phyloP scores from a whole-genome alignment of 768 basidiomycete species.

The Ramaria rubella region DNA sequence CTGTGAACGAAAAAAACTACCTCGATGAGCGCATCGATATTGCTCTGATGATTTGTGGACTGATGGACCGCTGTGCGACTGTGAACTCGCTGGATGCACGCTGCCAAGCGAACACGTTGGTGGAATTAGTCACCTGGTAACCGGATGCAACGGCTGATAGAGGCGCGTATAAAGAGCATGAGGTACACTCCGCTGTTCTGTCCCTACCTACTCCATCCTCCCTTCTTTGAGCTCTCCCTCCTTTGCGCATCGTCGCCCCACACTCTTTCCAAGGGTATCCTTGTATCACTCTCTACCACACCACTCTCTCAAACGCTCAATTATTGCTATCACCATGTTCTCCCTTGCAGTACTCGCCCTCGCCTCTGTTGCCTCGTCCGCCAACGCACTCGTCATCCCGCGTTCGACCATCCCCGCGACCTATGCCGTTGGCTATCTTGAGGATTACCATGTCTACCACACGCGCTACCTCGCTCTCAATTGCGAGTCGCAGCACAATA shows the following conservation, averaged over 20 bases:
- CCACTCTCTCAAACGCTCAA: slow-evolving; percentile 6
- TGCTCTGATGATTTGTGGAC: too few relatives aligned
- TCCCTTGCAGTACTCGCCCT: slow-evolving; percentile 18
- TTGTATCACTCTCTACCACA: neutral
- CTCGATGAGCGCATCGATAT: too few relatives aligned
- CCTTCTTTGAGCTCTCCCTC: neutral
- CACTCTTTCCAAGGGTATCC: slow-evolving; percentile 1
- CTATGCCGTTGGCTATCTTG: slow-evolving; percentile 43
- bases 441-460: slow-evolving; percentile 53
- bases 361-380: slow-evolving; percentile 21
- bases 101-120: too few relatives aligned
- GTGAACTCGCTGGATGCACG: too few relatives aligned
- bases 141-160: neutral
- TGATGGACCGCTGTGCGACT: too few relatives aligned
- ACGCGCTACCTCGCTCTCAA: slow-evolving; percentile 52
- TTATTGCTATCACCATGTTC: slow-evolving; percentile 24
- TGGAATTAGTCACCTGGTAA: neutral
- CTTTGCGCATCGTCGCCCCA: neutral
- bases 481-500: slow-evolving; percentile 38
- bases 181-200: neutral
- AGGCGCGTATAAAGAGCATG: neutral
- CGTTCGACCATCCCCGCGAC: slow-evolving; percentile 27
- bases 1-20: too few relatives aligned
- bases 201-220: slow-evolving; percentile 3
- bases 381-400: slow-evolving; percentile 37